These are phyloP conservation scores for Helminthosporium solani DNA, from an alignment of 2,329 filamentous ascomycete species.

Conservation along the genomic window DNA sequence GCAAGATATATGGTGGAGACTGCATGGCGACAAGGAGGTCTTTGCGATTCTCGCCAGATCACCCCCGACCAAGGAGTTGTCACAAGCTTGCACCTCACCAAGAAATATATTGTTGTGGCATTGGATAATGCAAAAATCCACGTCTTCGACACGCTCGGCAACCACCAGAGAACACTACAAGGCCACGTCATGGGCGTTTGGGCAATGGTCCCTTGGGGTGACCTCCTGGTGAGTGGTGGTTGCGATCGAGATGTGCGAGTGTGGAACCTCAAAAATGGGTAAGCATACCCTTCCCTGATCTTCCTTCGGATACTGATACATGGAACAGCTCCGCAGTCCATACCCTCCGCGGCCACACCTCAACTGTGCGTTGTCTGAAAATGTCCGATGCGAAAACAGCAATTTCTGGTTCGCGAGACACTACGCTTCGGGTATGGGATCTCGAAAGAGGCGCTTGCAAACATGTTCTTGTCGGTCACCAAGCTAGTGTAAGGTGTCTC, in stretches of 20 bases:
- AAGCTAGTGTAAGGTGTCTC: slow-evolving; percentile 90
- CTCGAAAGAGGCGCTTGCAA: slow-evolving; percentile 82
- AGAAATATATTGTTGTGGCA: slow-evolving; percentile 96
- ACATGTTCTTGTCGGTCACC: slow-evolving; percentile 90
- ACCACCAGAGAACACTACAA: slow-evolving; percentile 82
- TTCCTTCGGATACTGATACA: not conserved
- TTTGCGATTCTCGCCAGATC: slow-evolving; percentile 79
- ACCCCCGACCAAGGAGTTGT: slow-evolving; percentile 96
- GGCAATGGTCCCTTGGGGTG: slow-evolving; percentile 99
- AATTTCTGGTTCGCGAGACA: slow-evolving; percentile 94
- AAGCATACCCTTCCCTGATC: slow-evolving; percentile 36
- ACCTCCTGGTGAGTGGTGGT: slow-evolving; percentile 90
- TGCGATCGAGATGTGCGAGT: slow-evolving; percentile 96
- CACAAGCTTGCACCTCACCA: slow-evolving; percentile 88
- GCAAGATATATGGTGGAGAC: slow-evolving; percentile 96
- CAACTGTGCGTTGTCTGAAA: slow-evolving; percentile 93
- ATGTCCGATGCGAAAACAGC: slow-evolving; percentile 94
- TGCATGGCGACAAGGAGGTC: slow-evolving; percentile 92
- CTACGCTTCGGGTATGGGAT: slow-evolving; percentile 93
- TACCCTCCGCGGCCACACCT: slow-evolving; percentile 86
- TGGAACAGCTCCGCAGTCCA: slow-evolving; percentile 40
- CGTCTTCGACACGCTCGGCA: slow-evolving; percentile 90
- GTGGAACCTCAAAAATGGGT: slow-evolving; percentile 95
- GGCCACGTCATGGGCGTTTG: slow-evolving; percentile 99
- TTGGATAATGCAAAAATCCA: slow-evolving; percentile 98